Conservation (phyloP, 1,139 yeast species). For the Saccharomyces pastorianus region DNA sequence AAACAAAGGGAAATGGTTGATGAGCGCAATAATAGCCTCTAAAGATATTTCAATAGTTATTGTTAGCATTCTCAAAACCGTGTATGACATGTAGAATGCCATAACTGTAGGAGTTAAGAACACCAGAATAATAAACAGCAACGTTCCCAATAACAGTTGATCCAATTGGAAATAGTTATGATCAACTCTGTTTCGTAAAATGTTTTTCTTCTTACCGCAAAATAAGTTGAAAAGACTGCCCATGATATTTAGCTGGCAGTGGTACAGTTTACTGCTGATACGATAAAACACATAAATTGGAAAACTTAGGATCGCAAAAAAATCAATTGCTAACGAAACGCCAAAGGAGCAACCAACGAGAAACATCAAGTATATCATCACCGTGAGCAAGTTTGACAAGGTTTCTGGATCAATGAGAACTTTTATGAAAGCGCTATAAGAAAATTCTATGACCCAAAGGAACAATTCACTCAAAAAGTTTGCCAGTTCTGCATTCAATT, state of each 20-base stretch:
- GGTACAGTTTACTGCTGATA: constrained; percentile 70
- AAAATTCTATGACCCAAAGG: constrained; percentile 73
- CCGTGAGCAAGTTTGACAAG: constrained; percentile 31
- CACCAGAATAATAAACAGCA: constrained; percentile 69
- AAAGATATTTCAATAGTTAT: constrained; percentile 45
- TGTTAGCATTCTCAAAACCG: constrained; percentile 46
- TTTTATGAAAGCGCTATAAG: constrained; percentile 38
- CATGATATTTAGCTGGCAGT: constrained; percentile 62
- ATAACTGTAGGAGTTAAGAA: constrained; percentile 80
- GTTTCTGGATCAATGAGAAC: constrained; percentile 21
- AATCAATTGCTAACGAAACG: constrained; percentile 59
- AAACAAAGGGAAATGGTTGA: constrained; percentile 83
- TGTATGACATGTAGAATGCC: constrained; percentile 76
- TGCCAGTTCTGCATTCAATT: constrained; percentile 80
- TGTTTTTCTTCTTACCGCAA: constrained; percentile 82
- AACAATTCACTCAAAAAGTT: constrained; percentile 79
- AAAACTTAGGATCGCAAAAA: constrained; percentile 52
- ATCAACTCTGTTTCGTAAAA: constrained; percentile 78
- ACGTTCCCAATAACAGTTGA: constrained; percentile 79
- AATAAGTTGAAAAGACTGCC: constrained; percentile 75
- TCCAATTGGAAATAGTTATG: constrained; percentile 76
- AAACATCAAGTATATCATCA: constrained; percentile 39
- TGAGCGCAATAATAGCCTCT: constrained; percentile 54
- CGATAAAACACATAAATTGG: constrained; percentile 73
- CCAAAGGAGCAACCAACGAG: constrained; percentile 61